These are phyloP conservation scores for Diplodia corticola DNA, from an alignment of 2,329 filamentous ascomycete genomes.

Conservation along the genomic window DNA sequence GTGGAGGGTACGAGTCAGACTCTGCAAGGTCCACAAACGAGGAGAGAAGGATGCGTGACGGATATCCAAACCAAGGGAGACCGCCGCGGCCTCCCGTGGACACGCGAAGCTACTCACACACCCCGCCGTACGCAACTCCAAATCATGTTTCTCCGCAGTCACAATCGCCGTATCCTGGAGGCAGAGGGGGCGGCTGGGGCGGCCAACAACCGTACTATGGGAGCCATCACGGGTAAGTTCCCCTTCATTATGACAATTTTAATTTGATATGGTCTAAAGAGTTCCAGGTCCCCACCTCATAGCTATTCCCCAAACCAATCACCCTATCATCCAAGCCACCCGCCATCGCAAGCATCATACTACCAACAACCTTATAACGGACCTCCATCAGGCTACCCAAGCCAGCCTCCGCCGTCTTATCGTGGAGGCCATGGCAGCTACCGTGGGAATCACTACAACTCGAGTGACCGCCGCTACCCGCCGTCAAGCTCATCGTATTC, in stretches of 20 bases:
- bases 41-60: constrained; percentile 35
- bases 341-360: constrained; percentile 53
- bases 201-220: constrained; percentile 47
- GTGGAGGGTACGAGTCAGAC: constrained; percentile 36
- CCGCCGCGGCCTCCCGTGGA: constrained; percentile 45
- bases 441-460: constrained; percentile 60
- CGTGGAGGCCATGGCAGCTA: constrained; percentile 58
- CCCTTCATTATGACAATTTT: constrained; percentile 25
- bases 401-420: constrained; percentile 45
- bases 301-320: constrained; percentile 61
- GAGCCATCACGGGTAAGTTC: constrained; percentile 54
- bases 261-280: constrained; percentile 30
- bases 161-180: constrained; percentile 60
- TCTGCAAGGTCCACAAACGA: constrained; percentile 30
- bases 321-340: constrained; percentile 51
- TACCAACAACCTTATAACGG: constrained; percentile 56
- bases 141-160: constrained; percentile 63
- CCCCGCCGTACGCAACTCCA: constrained; percentile 57
- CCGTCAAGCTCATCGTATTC: constrained; percentile 50
- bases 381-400: constrained; percentile 55
- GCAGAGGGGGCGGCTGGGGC: constrained; percentile 54
- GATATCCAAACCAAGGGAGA: constrained; percentile 39
- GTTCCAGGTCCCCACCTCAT: constrained; percentile 45
- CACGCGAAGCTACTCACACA: constrained; percentile 55
- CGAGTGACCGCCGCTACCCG: constrained; percentile 47